phyloP scores from a whole-genome alignment of 1,284 basidiomycete species.

The Earliella scabrosa region DNA sequence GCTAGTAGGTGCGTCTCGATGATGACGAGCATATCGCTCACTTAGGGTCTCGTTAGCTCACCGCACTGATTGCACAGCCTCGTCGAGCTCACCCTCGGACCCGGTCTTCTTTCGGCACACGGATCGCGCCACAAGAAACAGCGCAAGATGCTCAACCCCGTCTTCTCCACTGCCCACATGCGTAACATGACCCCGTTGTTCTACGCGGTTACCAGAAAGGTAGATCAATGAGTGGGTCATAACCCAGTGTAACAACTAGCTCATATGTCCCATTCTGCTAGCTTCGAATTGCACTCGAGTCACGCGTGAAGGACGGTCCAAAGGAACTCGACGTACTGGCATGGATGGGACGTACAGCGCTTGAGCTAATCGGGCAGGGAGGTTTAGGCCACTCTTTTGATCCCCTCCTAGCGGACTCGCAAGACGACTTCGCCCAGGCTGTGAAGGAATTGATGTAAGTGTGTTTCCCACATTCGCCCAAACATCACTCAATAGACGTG shows the following conservation, averaged over 20 bases:
- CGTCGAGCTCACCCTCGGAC: too few species aligned
- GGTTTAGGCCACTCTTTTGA: conserved; percentile 41
- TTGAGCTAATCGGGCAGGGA: conserved; percentile 41
- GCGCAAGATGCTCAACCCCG: conserved; percentile 18
- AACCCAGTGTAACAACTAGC: too few species aligned
- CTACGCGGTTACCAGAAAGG: conserved; percentile 5
- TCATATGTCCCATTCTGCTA: too few species aligned
- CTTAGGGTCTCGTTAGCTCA: too few species aligned
- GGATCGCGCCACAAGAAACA: conserved; percentile 14
- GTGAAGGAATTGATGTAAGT: conserved; percentile 34
- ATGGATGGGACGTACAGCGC: conserved; percentile 37
- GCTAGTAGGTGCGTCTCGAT: too few species aligned
- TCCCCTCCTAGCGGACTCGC: conserved; percentile 27
- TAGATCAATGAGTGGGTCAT: not conserved
- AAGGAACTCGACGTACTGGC: conserved; percentile 34
- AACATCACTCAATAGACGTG: not conserved
- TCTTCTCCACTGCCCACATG: conserved; percentile 14
- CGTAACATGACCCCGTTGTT: conserved; percentile 13
- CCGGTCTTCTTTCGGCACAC: too few species aligned
- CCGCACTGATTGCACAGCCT: too few species aligned
- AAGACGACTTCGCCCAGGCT: conserved; percentile 29
- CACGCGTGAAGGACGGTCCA: conserved; percentile 5
- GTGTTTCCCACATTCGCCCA: too few species aligned
- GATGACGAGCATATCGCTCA: too few species aligned
- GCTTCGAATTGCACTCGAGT: too few species aligned